These are phyloP conservation scores for Lagerstroemia speciosa DNA, from an alignment of 345 rosid genomes.

Conservation along the genomic window DNA sequence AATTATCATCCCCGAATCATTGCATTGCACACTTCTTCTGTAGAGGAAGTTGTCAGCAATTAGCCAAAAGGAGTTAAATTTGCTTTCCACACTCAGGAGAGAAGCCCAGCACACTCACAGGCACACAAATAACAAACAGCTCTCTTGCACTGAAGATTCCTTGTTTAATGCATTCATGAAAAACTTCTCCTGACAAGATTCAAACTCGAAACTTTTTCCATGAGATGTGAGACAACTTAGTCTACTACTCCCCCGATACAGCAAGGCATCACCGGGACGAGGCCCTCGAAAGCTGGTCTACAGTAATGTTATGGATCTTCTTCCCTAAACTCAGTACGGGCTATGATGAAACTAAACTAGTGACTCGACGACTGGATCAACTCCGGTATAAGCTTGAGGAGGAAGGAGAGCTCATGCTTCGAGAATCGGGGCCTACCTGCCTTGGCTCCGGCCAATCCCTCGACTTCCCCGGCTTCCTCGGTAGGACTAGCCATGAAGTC, in stretches of 20 bases:
- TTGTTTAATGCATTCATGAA: too few relatives aligned
- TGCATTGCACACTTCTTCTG: too few relatives aligned
- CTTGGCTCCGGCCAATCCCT: conserved; percentile 3
- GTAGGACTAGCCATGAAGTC: conserved; percentile 36
- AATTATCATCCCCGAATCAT: too few relatives aligned
- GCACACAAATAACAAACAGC: not conserved
- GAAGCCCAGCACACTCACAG: too few relatives aligned
- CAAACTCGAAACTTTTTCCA: too few relatives aligned
- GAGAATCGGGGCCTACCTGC: conserved; percentile 44
- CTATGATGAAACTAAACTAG: not conserved
- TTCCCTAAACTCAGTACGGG: not conserved
- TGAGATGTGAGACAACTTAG: too few relatives aligned
- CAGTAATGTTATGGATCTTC: not conserved
- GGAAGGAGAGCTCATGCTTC: conserved; percentile 64
- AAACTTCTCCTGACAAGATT: too few relatives aligned
- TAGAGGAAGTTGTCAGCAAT: not conserved
- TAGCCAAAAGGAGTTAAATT: not conserved
- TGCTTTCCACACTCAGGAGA: not conserved
- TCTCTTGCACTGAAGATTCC: not conserved
- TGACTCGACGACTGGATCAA: conserved; percentile 38
- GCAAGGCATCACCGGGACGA: too few relatives aligned
- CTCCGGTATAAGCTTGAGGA: conserved; percentile 77
- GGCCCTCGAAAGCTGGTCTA: not conserved
- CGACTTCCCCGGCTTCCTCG: conserved; percentile 8
- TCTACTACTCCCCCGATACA: too few relatives aligned